Conservation (phyloP, 306 rosid genomes). For the Acacia crassicarpa region DNA sequence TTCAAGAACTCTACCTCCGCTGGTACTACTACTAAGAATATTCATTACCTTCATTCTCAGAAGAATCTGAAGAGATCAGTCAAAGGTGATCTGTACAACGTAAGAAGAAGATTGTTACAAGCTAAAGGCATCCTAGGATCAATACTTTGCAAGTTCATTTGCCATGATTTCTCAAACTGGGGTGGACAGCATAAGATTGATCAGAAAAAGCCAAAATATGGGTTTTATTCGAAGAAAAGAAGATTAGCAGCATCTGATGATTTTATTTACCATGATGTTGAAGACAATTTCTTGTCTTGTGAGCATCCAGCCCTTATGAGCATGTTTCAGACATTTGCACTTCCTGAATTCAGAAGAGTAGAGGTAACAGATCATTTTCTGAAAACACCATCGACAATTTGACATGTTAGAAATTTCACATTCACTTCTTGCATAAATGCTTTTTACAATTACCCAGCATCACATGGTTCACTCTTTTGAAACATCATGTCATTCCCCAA, state of each 20-base stretch:
- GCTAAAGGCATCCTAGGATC: slow-evolving; percentile 34
- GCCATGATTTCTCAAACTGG: slow-evolving; percentile 21
- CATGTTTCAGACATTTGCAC: slow-evolving; percentile 33
- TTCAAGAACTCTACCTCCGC: slow-evolving; percentile 26
- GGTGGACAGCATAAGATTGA: slow-evolving; percentile 10
- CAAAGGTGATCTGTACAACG: slow-evolving; percentile 23
- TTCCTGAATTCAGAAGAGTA: slow-evolving; percentile 34
- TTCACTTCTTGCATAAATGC: not conserved
- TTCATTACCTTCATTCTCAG: slow-evolving; percentile 11
- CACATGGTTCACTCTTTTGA: not conserved
- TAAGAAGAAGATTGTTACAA: slow-evolving; percentile 28
- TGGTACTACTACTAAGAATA: not conserved
- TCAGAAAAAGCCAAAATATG: slow-evolving; percentile 2
- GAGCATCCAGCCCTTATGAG: slow-evolving; percentile 24
- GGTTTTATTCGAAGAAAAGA: not conserved
- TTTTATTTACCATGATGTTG: slow-evolving; percentile 6
- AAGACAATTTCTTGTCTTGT: slow-evolving; percentile 18
- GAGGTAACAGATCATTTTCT: slow-evolving; percentile 34
- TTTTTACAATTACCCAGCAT: not conserved
- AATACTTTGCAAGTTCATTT: slow-evolving; percentile 27
- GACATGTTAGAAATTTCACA: not conserved
- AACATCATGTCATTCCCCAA: slow-evolving; percentile 18
- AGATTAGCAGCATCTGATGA: slow-evolving; percentile 10
- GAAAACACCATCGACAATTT: not conserved
- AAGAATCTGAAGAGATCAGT: slow-evolving; percentile 30